phyloP scores from a whole-genome alignment of 1,284 basidiomycete species.

The Phaffia rhodozyma region DNA sequence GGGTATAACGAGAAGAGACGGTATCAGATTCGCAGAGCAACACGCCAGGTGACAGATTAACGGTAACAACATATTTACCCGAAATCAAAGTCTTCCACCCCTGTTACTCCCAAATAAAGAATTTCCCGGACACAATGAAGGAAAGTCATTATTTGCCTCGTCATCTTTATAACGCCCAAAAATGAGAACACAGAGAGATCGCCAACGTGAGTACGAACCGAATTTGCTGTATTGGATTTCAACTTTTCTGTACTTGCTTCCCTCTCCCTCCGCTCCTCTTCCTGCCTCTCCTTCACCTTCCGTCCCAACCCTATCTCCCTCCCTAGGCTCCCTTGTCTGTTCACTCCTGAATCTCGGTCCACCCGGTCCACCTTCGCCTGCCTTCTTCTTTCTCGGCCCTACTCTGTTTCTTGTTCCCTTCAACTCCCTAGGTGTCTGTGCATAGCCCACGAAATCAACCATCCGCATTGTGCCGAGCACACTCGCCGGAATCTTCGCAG shows the following conservation, averaged over 20 bases:
- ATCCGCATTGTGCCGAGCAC: constrained; percentile 66
- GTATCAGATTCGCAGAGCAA: neutral
- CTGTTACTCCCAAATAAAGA: neutral
- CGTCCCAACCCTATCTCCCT: constrained; percentile 23
- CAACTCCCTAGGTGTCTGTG: constrained; percentile 67
- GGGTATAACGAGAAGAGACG: neutral
- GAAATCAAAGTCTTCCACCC: constrained; percentile 81
- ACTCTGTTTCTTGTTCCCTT: constrained; percentile 71
- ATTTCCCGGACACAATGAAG: neutral
- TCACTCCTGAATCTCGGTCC: constrained; percentile 70
- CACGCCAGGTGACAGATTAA: neutral
- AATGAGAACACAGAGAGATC: neutral
- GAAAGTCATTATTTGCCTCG: too few relatives aligned
- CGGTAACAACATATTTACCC: constrained; percentile 44
- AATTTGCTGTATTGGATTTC: constrained; percentile 98
- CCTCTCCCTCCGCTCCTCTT: constrained; percentile 20
- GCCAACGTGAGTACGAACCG: constrained; percentile 46
- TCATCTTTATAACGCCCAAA: neutral
- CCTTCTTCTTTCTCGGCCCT: constrained; percentile 35
- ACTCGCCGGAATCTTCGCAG: constrained; percentile 63
- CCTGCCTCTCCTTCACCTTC: constrained; percentile 23
- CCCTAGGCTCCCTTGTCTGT: constrained; percentile 43
- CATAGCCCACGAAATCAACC: constrained; percentile 82
- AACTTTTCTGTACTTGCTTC: constrained; percentile 62
- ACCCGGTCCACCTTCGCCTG: constrained; percentile 23